These are phyloP conservation scores for Zymoseptoria pseudotritici DNA, from an alignment of 2,329 filamentous ascomycete species.

Conservation along the genomic window DNA sequence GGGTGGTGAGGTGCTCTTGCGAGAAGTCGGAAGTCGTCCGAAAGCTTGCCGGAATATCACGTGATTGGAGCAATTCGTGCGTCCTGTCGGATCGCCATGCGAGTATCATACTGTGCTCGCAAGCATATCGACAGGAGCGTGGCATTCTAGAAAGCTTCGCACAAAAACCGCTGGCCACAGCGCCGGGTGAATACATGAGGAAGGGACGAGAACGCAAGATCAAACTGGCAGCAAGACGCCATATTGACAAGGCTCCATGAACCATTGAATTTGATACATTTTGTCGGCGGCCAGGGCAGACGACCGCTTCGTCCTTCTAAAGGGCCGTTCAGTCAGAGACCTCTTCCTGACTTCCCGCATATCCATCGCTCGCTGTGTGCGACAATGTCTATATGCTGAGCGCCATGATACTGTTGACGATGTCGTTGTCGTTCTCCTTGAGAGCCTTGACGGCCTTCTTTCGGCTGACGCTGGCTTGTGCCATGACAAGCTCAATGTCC, in stretches of 20 bases:
- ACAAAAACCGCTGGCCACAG: not conserved
- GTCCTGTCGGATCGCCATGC: too few relatives aligned
- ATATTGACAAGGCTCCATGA: not conserved
- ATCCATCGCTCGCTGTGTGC: not conserved
- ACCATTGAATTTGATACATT: not conserved
- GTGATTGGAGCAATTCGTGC: too few relatives aligned
- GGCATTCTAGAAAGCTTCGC: too few relatives aligned
- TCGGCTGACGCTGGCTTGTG: conserved; percentile 89
- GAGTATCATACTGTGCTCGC: too few relatives aligned
- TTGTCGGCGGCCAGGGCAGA: not conserved
- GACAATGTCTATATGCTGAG: conserved; percentile 47
- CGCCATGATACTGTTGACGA: conserved; percentile 99
- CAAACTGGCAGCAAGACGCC: not conserved
- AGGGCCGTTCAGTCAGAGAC: not conserved
- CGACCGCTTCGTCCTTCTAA: not conserved
- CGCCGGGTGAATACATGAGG: not conserved
- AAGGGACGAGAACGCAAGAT: not conserved
- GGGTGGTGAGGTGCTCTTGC: not conserved
- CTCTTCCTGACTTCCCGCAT: not conserved
- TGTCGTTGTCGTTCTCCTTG: conserved; percentile 99
- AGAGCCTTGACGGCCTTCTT: conserved; percentile 99
- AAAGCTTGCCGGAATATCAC: not conserved
- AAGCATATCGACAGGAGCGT: too few relatives aligned
- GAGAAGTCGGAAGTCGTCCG: not conserved
- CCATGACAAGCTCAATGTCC: conserved; percentile 99